phyloP scores from a whole-genome alignment of 139 green algal species.

The Mesostigma viride region DNA sequence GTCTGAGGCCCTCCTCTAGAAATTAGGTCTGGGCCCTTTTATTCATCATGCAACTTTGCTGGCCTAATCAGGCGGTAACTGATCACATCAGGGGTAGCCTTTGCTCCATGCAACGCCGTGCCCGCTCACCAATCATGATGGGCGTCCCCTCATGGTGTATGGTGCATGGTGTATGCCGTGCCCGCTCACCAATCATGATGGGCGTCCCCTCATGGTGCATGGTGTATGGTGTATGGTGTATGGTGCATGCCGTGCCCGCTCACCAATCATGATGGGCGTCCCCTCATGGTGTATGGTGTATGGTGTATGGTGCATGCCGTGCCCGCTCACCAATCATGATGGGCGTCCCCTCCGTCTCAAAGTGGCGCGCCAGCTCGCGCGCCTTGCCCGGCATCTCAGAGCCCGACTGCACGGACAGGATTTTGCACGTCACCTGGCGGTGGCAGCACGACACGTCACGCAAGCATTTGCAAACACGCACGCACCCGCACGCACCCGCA shows the following conservation, averaged over 20 bases:
- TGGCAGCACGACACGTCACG: too few species aligned
- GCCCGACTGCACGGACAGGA: constrained; percentile 55
- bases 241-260: constrained; percentile 1
- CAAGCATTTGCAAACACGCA: too few species aligned
- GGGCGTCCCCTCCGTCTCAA: constrained; percentile 50
- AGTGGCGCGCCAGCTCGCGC: constrained; percentile 70
- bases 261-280: constrained; percentile 65
- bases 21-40: too few species aligned
- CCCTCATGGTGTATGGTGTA: constrained; percentile 17
- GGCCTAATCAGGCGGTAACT: too few species aligned
- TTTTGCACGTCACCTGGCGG: constrained; percentile 52
- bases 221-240: background rate
- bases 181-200: constrained; percentile 55
- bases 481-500: too few species aligned
- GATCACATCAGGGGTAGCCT: too few species aligned
- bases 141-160: constrained; percentile 37
- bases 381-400: constrained; percentile 64
- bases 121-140: constrained; percentile 55
- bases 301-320: background rate
- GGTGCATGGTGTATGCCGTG: background rate
- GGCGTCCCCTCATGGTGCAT: constrained; percentile 37
- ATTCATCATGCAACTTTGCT: too few species aligned
- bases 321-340: constrained; percentile 2
- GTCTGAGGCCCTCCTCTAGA: too few species aligned
- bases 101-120: too few species aligned